phyloP scores from a whole-genome alignment of 2,329 filamentous ascomycete species.

The Colletotrichum phormii region DNA sequence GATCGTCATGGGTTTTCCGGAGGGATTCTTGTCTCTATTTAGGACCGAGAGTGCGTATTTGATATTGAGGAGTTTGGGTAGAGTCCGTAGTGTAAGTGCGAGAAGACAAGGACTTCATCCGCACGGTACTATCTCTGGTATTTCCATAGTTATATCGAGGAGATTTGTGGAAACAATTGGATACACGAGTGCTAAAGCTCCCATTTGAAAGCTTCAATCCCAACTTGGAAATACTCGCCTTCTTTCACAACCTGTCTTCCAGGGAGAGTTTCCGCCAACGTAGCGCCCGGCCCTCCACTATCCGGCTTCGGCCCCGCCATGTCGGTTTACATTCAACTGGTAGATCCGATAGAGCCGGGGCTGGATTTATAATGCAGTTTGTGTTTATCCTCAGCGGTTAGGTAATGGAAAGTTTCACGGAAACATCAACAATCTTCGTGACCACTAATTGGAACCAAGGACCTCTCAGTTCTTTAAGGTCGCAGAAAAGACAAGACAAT shows the following conservation, averaged over 20 bases:
- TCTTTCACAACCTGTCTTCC: neutral
- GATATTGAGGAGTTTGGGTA: neutral
- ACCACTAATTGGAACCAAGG: neutral
- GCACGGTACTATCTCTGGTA: too few relatives aligned
- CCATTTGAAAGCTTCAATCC: too few relatives aligned
- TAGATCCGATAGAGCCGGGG: too few relatives aligned
- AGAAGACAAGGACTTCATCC: too few relatives aligned
- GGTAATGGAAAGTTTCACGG: too few relatives aligned
- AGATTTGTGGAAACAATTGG: too few relatives aligned
- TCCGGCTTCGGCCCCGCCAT: slow-evolving; percentile 18
- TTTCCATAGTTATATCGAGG: too few relatives aligned
- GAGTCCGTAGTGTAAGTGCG: neutral
- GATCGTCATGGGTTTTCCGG: neutral
- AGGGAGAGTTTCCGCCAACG: neutral
- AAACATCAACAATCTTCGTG: too few relatives aligned
- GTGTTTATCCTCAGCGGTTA: too few relatives aligned
- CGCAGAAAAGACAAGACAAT: too few relatives aligned
- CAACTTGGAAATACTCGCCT: neutral
- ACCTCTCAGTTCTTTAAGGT: neutral
- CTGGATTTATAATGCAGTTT: too few relatives aligned
- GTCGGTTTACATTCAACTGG: neutral
- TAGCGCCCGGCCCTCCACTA: slow-evolving; percentile 17
- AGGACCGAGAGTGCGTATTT: neutral
- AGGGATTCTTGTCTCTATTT: neutral
- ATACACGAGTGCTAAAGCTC: too few relatives aligned